Percentiles rank a stretch among this genome's conserved stretches.
Evolutionary conservation across 208 protist genomes (phyloP).

Genomic region (Chromosphaera perkinsii): DNA sequence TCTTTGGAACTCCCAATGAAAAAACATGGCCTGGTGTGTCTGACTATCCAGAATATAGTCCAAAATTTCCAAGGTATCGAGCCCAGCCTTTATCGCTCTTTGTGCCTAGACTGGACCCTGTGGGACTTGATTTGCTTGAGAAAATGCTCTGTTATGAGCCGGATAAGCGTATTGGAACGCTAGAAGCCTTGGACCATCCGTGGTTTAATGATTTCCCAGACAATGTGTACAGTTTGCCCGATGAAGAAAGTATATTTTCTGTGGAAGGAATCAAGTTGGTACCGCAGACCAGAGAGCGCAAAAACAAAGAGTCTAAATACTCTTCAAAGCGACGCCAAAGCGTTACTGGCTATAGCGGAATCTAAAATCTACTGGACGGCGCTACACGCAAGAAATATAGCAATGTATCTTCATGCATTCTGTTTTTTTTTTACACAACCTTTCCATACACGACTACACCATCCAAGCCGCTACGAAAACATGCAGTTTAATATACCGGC

Average conservation of each 20-base stretch:
- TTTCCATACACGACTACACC: no score
- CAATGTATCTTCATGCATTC: no score
- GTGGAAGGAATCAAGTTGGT: no score
- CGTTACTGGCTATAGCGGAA: no score
- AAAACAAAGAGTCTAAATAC: no score
- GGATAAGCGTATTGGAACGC: slow-evolving; percentile 5
- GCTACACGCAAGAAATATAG: no score
- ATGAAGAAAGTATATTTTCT: neutral
- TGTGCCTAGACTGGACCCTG: slow-evolving; percentile 47
- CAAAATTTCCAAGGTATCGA: neutral
- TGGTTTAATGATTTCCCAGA: slow-evolving; percentile 7
- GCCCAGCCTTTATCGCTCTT: neutral
- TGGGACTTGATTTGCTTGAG: slow-evolving; percentile 95
- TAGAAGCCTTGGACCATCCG: slow-evolving; percentile 18
- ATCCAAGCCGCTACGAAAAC: no score
- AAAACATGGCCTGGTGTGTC: neutral
- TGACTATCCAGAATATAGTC: slow-evolving; percentile 1
- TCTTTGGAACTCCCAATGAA: slow-evolving; percentile 21
- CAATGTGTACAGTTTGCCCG: slow-evolving; percentile 1
- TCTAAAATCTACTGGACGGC: no score
- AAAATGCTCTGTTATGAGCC: slow-evolving; percentile 92
- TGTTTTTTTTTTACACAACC: no score
- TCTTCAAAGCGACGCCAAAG: no score
- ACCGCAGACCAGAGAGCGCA: no score
- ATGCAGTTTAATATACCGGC: no score